Conservation (phyloP, 1,284 basidiomycete genomes). For the Cystobasidiaceae sp. region DNA sequence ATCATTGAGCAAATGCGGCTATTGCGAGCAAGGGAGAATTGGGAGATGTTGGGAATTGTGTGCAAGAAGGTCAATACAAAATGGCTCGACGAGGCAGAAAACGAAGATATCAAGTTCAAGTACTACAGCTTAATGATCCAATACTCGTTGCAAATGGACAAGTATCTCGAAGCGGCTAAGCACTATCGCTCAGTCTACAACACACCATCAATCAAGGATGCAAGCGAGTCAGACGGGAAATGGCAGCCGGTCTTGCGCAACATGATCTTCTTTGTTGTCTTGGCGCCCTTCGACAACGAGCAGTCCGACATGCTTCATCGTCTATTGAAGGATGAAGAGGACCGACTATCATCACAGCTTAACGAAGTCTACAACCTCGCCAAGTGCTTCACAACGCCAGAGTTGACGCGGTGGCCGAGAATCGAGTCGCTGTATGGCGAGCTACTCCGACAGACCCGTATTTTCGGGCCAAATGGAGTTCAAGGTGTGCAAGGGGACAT, state of each 20-base stretch:
- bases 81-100: slow-evolving; percentile 81
- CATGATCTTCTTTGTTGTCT: slow-evolving; percentile 88
- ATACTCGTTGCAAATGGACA: slow-evolving; percentile 74
- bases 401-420: slow-evolving; percentile 98
- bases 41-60: slow-evolving; percentile 85
- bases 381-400: slow-evolving; percentile 92
- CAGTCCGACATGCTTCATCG: slow-evolving; percentile 95
- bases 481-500: slow-evolving; percentile 38
- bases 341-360: slow-evolving; percentile 66
- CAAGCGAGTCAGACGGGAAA: slow-evolving; percentile 23
- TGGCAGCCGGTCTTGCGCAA: slow-evolving; percentile 52
- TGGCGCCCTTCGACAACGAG: slow-evolving; percentile 92
- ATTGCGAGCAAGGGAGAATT: slow-evolving; percentile 68
- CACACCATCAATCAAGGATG: slow-evolving; percentile 56
- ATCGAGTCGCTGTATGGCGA: slow-evolving; percentile 85
- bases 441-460: slow-evolving; percentile 69
- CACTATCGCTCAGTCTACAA: slow-evolving; percentile 96
- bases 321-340: slow-evolving; percentile 69
- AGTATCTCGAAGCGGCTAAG: slow-evolving; percentile 90
- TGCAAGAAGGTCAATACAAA: slow-evolving; percentile 90
- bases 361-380: slow-evolving; percentile 86
- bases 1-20: slow-evolving; percentile 97
- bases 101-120: slow-evolving; percentile 90
- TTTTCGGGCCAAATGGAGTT: slow-evolving; percentile 56
- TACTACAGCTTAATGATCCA: slow-evolving; percentile 96